Percentiles rank a stretch among this genome's conserved stretches.
phyloP scores from a whole-genome alignment of 1,284 basidiomycete species.

The Coriolopsis trogii region DNA sequence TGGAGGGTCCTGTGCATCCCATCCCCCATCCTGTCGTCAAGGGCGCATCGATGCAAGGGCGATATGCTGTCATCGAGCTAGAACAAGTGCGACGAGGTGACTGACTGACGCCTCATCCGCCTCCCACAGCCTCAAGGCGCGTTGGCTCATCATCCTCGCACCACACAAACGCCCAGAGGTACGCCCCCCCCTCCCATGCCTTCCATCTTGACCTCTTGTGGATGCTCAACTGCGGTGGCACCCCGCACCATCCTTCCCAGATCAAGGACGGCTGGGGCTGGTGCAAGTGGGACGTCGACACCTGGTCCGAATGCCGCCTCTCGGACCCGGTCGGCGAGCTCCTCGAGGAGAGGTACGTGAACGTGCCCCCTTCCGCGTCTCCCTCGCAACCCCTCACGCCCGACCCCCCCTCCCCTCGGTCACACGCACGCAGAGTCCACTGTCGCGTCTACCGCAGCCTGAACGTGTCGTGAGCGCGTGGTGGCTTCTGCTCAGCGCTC shows the following conservation, averaged over 20 bases:
- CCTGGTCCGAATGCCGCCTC: slow-evolving; percentile 52
- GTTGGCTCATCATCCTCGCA: slow-evolving; percentile 69
- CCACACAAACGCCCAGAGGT: slow-evolving; percentile 81
- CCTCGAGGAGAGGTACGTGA: slow-evolving; percentile 55
- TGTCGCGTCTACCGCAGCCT: slow-evolving; percentile 46
- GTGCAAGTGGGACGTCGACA: slow-evolving; percentile 65
- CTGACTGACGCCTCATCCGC: neutral
- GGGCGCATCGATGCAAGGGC: no score
- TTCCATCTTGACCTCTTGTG: neutral
- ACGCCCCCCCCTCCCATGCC: slow-evolving; percentile 11
- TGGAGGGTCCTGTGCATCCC: no score
- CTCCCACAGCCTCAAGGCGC: slow-evolving; percentile 53
- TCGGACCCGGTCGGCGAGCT: slow-evolving; percentile 47
- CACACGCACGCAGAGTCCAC: slow-evolving; percentile 41
- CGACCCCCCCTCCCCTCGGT: neutral
- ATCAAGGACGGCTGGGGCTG: slow-evolving; percentile 79
- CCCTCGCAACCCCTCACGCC: neutral
- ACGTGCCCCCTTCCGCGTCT: neutral
- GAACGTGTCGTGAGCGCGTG: no score
- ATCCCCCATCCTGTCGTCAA: no score
- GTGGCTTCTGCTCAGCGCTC: no score
- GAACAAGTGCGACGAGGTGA: no score
- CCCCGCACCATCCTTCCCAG: slow-evolving; percentile 34
- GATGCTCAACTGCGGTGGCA: neutral
- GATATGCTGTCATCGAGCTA: no score